Percentiles rank a stretch among this genome's conserved stretches.
Evolutionary conservation across 1,284 basidiomycete species (phyloP).

Genomic region (Pulchroboletus neoregius): DNA sequence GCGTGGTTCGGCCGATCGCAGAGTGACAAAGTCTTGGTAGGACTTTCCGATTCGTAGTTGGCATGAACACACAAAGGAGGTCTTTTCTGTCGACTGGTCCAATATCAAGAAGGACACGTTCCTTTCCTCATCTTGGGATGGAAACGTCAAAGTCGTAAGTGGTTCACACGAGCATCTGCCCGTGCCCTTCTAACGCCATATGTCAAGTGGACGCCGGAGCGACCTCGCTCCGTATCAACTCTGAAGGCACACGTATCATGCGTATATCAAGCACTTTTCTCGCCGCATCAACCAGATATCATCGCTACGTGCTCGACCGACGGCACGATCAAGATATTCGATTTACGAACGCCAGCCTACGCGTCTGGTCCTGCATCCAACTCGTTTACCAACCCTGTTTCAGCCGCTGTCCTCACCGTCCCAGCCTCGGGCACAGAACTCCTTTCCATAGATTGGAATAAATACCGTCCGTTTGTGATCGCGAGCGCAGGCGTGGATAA

Average conservation of each 20-base stretch:
- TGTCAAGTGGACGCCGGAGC: conserved; percentile 81
- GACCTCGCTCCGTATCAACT: conserved; percentile 72
- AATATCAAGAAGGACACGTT: conserved; percentile 92
- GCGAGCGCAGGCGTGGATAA: conserved; percentile 84
- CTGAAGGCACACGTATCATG: conserved; percentile 81
- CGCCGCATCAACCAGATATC: conserved; percentile 82
- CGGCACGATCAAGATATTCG: conserved; percentile 78
- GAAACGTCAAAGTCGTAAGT: conserved; percentile 81
- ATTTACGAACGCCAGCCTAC: conserved; percentile 60
- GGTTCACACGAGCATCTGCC: background rate
- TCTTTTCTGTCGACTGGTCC: conserved; percentile 96
- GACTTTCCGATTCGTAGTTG: conserved; percentile 87
- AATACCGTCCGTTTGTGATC: conserved; percentile 76
- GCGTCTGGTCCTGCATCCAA: conserved; percentile 44
- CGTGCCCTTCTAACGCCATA: background rate
- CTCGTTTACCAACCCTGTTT: conserved; percentile 58
- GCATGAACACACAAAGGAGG: conserved; percentile 92
- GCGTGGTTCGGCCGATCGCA: conserved; percentile 6
- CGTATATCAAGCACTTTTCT: conserved; percentile 88
- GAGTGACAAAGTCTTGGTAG: conserved; percentile 44
- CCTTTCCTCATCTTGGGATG: conserved; percentile 90
- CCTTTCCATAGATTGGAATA: conserved; percentile 89
- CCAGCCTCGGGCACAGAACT: conserved; percentile 70
- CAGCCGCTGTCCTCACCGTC: conserved; percentile 63
- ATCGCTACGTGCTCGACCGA: conserved; percentile 85